Conservation (phyloP, 108 stramenopile species). For the Cyclotella distinguenda region DNA sequence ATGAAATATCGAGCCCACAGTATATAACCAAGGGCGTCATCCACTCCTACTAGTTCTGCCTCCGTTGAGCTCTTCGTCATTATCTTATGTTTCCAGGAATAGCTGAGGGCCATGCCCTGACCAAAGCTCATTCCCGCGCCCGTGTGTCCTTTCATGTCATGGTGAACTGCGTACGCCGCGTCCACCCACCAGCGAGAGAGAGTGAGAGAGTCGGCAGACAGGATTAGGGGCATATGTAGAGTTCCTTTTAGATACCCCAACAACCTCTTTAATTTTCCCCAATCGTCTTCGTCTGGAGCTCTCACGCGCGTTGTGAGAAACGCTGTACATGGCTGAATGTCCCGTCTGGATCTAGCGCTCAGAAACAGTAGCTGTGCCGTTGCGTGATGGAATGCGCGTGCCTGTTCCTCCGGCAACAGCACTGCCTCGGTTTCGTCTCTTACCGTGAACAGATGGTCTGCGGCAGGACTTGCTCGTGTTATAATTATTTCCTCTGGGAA, state of each 20-base stretch:
- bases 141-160: not conserved
- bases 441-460: not conserved
- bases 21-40: not conserved
- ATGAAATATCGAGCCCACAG: not conserved
- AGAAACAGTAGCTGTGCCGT: not conserved
- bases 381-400: not conserved
- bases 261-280: not conserved
- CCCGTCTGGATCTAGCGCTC: not conserved
- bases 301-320: slow-evolving; percentile 1
- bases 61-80: not conserved
- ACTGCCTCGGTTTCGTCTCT: not conserved
- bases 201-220: not conserved
- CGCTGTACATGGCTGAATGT: not conserved
- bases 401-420: not conserved
- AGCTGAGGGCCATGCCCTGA: not conserved
- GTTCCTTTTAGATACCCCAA: not conserved
- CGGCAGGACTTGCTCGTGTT: not conserved
- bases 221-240: not conserved
- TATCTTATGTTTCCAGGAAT: not conserved
- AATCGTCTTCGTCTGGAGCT: not conserved
- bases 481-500: not conserved
- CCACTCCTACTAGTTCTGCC: not conserved
- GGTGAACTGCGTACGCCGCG: not conserved
- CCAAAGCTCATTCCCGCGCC: not conserved
- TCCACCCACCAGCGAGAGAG: not conserved